Evolutionary conservation across 176 grass and related monocot genomes (phyloP), one percentile per base, ranked within the genome.

Genomic region (Oryza punctata): DNA sequence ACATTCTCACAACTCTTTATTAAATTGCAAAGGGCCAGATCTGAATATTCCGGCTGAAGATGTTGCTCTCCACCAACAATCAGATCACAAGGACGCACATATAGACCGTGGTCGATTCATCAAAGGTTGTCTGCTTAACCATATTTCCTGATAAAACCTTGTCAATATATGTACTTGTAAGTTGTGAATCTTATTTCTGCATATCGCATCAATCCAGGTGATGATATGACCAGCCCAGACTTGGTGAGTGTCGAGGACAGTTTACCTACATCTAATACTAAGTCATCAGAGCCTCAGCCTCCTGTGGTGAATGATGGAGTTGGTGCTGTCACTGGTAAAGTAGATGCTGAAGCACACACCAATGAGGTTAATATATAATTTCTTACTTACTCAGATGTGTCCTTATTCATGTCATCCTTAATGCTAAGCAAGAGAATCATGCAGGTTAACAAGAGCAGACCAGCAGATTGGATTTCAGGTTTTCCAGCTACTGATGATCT

Each of bases 21-120:
- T 81, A 57, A 91, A 85, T 77, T 87, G 69, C 84, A 94, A 91
- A 94, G 86, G 88, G 65, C 87, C 86, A 86, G 91, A 95, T 90
- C 75, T 92, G 85, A 92, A 85, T 82, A 81, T 89, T 59, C 85
- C 86, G 40, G 63, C 87, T 61, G 93, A 90, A 73, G 92, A 94
- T 47, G 72, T 41, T 38, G 65, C 32, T 70, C 68, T 90, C 40
- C 65, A 85, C 43, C 73, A 72, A 29, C 64, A 86, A 45, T 59
- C 84, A 61, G 77, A 83, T 66, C 78, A 88, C 65, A 85, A 79
- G 63, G 91, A 85, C 15, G 50, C 71, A 13, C 49, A 81, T 12
- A 68, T 47, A 70, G 91, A 96, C 19, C 90, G 79, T 69, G 35
- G 69, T 77, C 86, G 23, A 30, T 83, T 64, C 41, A 63, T 84